Evolutionary conservation across 2,329 filamentous ascomycete species (phyloP), one percentile per base, ranked within the genome.

Genomic region (Taxawa tesnikishii): DNA sequence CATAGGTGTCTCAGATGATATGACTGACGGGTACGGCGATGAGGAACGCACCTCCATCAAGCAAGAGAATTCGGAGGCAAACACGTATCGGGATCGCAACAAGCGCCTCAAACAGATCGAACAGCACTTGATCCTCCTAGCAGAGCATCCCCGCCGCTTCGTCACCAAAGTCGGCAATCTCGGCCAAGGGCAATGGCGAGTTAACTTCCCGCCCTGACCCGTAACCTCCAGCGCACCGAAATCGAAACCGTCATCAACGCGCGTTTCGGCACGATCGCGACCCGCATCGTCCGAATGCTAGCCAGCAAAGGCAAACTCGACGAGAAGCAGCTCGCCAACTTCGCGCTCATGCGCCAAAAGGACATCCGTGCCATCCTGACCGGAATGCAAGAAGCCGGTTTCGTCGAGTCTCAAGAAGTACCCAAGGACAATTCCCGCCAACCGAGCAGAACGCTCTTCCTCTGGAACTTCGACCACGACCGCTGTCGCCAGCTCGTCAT

Each of bases 391-490:
- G 77, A 84, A 53, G 75, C 76, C 12, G 88, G 90, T 2, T 78
- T 90, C 38, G 75, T 94, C 9, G 84, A 96, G 43, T 74, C 93
- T 5, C 90, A 98, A 54, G 90, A 98, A 60, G 79, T 98, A 1
- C 90, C 90, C 1, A 82, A 83, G 43, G 88, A 96, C 48, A 79
- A 79, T 42, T 79, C 77, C 39, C 78, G 85, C 19, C 73, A 81
- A 45, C 83, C 87, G 1, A 82, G 78, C 40, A 75, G 84, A 32
- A 93, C 85, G 1, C 70, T 94, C 15, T 96, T 87, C 53, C 73
- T 96, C 34, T 94, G 87, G 78, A 94, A 76, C 63, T 93, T 84
- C 55, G 87, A 96, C 50, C 64, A 71, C 8, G 74, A 84, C 28
- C 73, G 81, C 28, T 78, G 80, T 5, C 65, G 77, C 29, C 67